phyloP scores from a whole-genome alignment of 2,329 filamentous ascomycete species.

The Hypoxylon sp. region DNA sequence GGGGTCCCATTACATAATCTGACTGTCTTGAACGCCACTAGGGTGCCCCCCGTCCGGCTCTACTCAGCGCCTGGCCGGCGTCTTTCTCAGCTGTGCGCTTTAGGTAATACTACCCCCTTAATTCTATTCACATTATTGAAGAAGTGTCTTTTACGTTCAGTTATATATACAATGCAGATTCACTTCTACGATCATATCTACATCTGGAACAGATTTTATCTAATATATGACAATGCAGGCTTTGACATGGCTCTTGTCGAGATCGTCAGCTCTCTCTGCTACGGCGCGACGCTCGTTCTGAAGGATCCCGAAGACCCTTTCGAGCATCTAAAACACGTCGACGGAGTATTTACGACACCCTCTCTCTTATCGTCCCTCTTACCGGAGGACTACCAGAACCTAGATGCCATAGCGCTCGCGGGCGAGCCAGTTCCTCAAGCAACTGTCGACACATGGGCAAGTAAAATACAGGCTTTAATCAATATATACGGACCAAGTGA shows the following conservation, averaged over 20 bases:
- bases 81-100: neutral
- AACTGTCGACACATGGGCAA: neutral
- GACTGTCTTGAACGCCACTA: neutral
- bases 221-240: neutral
- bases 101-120: neutral
- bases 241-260: neutral
- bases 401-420: neutral
- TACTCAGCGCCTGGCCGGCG: neutral
- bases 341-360: constrained; percentile 2
- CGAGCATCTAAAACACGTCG: constrained; percentile 30
- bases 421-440: neutral
- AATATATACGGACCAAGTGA: constrained; percentile 1
- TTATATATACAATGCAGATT: no score
- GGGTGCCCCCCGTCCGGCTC: neutral
- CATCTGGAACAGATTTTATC: neutral
- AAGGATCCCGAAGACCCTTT: constrained; percentile 34
- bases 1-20: neutral
- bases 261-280: constrained; percentile 26
- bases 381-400: neutral
- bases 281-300: constrained; percentile 38
- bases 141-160: neutral
- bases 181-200: no score
- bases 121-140: neutral
- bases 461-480: neutral
- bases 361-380: neutral